Evolutionary conservation across 2,329 filamentous ascomycete species (phyloP).

Genomic region (Colletotrichum gigasporum): DNA sequence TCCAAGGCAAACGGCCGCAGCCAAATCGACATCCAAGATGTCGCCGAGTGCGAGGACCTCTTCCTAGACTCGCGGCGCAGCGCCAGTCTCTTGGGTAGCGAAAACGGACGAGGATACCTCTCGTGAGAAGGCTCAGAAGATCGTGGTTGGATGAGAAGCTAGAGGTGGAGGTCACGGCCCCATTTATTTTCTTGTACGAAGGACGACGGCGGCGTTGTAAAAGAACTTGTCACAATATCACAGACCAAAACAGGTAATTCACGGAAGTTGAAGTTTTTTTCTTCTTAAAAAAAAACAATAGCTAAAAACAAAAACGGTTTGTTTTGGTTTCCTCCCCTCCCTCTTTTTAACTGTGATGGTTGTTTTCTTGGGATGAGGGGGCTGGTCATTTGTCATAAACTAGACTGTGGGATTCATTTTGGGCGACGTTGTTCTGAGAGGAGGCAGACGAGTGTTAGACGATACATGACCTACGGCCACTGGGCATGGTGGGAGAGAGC

Average conservation of each 20-base stretch:
- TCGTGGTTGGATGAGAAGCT: slow-evolving; percentile 24
- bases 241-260: slow-evolving; percentile 17
- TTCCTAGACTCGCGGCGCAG: slow-evolving; percentile 86
- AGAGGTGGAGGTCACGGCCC: slow-evolving; percentile 7
- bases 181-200: slow-evolving; percentile 9
- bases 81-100: slow-evolving; percentile 72
- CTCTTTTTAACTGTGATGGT: too few relatives aligned
- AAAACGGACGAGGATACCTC: slow-evolving; percentile 72
- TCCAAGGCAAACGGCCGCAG: slow-evolving; percentile 83
- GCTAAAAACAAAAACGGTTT: too few relatives aligned
- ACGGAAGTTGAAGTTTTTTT: slow-evolving; percentile 15
- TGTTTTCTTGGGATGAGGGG: not conserved
- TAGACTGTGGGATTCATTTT: not conserved
- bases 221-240: slow-evolving; percentile 31
- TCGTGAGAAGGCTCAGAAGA: slow-evolving; percentile 51
- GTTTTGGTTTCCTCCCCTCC: too few relatives aligned
- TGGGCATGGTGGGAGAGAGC: too few relatives aligned
- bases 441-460: slow-evolving; percentile 2
- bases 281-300: too few relatives aligned
- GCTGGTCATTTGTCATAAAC: not conserved
- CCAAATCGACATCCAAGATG: slow-evolving; percentile 80
- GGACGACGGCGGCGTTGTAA: slow-evolving; percentile 30
- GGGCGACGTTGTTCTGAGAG: not conserved
- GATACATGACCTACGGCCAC: too few relatives aligned
- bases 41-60: slow-evolving; percentile 83